Conservation (phyloP, 129 eudicot species). For the Flaveria brownii region DNA sequence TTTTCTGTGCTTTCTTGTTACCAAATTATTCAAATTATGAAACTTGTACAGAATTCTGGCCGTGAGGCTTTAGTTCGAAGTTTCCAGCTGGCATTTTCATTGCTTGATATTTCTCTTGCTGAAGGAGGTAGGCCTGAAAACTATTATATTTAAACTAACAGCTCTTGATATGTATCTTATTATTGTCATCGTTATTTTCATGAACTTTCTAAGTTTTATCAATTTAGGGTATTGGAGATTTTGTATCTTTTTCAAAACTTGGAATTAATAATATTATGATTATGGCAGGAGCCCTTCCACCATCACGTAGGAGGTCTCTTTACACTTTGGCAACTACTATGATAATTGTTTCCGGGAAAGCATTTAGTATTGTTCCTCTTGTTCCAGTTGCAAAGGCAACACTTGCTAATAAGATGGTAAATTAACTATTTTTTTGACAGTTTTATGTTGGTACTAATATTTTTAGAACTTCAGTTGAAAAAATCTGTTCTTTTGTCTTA, state of each 20-base stretch:
- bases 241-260: neutral
- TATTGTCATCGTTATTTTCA: neutral
- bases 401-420: conserved; percentile 63
- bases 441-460: conserved; percentile 7
- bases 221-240: neutral
- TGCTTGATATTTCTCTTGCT: conserved; percentile 63
- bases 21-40: conserved; percentile 17
- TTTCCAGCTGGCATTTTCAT: conserved; percentile 94
- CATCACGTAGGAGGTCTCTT: conserved; percentile 89
- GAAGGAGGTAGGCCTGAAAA: conserved; percentile 66
- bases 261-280: neutral
- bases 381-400: conserved; percentile 60
- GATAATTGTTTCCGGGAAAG: conserved; percentile 81
- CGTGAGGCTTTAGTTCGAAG: conserved; percentile 77
- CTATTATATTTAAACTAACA: conserved; percentile 1
- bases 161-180: conserved; percentile 8
- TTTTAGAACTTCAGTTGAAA: neutral
- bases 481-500: conserved; percentile 11
- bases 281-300: conserved; percentile 64
- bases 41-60: conserved; percentile 64
- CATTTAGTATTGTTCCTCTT: conserved; percentile 70
- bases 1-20: conserved; percentile 22
- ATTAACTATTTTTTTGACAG: neutral
- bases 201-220: neutral
- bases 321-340: conserved; percentile 76